Evolutionary conservation across 805 yeast genomes (phyloP).

Genomic region (Saccharomycopsis capsularis): DNA sequence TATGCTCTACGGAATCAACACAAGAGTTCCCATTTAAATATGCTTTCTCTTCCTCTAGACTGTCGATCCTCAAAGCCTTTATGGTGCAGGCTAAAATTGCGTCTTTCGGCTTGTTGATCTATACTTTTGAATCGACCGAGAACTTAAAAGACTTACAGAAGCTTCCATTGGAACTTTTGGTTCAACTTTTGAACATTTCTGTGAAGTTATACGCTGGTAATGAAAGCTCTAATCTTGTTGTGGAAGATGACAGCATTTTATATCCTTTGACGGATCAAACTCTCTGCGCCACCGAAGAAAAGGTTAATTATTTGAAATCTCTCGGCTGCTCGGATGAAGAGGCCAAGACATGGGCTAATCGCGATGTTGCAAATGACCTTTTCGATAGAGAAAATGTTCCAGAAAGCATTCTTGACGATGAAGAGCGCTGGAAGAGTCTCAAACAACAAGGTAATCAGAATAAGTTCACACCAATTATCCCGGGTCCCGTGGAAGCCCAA

Average conservation of each 20-base stretch:
- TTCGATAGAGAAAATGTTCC: not conserved
- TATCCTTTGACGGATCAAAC: conserved; percentile 27
- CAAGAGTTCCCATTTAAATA: not conserved
- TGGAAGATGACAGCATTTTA: conserved; percentile 31
- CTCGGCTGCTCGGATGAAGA: conserved; percentile 9
- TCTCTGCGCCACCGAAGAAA: conserved; percentile 1
- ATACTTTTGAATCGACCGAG: conserved; percentile 28
- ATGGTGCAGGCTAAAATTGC: conserved; percentile 37
- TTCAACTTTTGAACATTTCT: conserved; percentile 39
- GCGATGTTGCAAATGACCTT: too few relatives aligned
- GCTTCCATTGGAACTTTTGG: conserved; percentile 37
- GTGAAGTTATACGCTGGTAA: conserved; percentile 34
- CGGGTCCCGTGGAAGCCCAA: conserved; percentile 33
- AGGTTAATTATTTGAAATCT: conserved; percentile 2
- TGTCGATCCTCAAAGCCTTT: conserved; percentile 23
- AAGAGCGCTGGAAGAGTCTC: conserved; percentile 28
- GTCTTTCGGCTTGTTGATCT: conserved; percentile 34
- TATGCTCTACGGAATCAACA: not conserved
- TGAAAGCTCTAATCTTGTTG: conserved; percentile 32
- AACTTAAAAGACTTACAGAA: conserved; percentile 26
- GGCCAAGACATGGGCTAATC: not conserved
- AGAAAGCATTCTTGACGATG: conserved; percentile 24
- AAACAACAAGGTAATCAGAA: not conserved
- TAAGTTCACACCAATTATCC: conserved; percentile 21
- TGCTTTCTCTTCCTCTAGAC: conserved; percentile 11